Evolutionary conservation across 2,329 filamentous ascomycete species (phyloP), one percentile per base, ranked within the genome.

Genomic region (Fusarium sp.): DNA sequence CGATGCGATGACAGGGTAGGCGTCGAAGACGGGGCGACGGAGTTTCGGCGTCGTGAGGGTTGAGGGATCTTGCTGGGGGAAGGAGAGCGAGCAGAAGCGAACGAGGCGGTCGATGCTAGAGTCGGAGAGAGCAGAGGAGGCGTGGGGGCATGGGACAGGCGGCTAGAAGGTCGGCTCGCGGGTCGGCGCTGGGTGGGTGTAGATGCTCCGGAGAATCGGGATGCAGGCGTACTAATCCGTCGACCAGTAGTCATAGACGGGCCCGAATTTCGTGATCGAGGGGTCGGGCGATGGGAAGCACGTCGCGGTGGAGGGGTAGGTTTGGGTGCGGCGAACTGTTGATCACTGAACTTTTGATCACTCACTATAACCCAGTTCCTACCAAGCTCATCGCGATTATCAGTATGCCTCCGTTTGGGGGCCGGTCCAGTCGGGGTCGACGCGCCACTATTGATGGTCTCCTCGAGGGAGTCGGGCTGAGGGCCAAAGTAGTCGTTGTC

Each of bases 291-390:
- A 13, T 74, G 62, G 13, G 72, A 59, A 7, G 71, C 62, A 41
- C 75, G 72, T 47, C 76, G 74, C 28, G 75, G 75, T 12, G 73
- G 73, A 46, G 75, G 63, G 65, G 54, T 78, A 59, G 66, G 23
- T 70, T 73, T 64, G 7, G 58, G 47, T 18, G 57, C 57, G 64
- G 65, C 60, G 37, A 68, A 65, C 31, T 67, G 68, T 16, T 77
- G 77, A 46, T 60, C 57, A 66, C 65, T 58, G 37, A 68, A 65
- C 31, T 67, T 68, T 16, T 77, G 77, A 46, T 85, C 85, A 59
- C 82, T 82, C 28, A 94, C 89, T 68, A 94, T 84, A 30, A 94
- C 90, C 92, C 92, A 94, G 79, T 90, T 92, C 59, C 85, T 87
- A 31, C 87, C 84, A 7, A 92, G 82, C 44, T 91, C 88, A 66